Evolutionary conservation across 768 basidiomycete genomes (phyloP).

Genomic region (Fistulinella prunicolor): DNA sequence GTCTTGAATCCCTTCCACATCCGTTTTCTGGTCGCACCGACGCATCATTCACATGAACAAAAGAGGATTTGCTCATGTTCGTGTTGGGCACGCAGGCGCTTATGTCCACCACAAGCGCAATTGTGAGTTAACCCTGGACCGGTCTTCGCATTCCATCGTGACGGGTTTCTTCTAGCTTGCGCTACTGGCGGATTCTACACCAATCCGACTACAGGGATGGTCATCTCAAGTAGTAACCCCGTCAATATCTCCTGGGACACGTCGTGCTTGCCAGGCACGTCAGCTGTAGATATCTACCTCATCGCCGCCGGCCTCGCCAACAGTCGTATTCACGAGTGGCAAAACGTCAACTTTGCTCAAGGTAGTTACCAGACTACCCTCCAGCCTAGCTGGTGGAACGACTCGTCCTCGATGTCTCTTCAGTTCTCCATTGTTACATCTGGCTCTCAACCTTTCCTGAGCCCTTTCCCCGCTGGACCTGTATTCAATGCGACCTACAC

Average conservation of each 20-base stretch:
- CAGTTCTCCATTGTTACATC: slow-evolving; percentile 59
- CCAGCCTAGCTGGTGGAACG: slow-evolving; percentile 71
- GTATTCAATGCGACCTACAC: slow-evolving; percentile 65
- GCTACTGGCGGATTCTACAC: slow-evolving; percentile 59
- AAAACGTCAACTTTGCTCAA: slow-evolving; percentile 43
- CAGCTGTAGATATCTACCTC: slow-evolving; percentile 65
- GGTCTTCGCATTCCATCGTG: background rate
- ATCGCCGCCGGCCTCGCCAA: slow-evolving; percentile 44
- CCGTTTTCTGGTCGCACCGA: slow-evolving; percentile 4
- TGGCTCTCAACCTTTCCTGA: slow-evolving; percentile 49
- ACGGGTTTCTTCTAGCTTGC: slow-evolving; percentile 40
- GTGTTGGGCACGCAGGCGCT: slow-evolving; percentile 24
- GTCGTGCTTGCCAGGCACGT: slow-evolving; percentile 46
- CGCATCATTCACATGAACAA: slow-evolving; percentile 18
- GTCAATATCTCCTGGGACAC: slow-evolving; percentile 65
- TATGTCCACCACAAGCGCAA: slow-evolving; percentile 23
- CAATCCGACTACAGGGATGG: slow-evolving; percentile 46
- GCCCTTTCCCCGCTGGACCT: slow-evolving; percentile 60
- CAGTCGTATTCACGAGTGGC: slow-evolving; percentile 57
- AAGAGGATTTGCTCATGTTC: slow-evolving; percentile 28
- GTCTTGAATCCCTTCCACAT: slow-evolving; percentile 4
- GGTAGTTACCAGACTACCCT: slow-evolving; percentile 52
- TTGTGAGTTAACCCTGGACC: slow-evolving; percentile 12
- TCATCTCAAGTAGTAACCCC: slow-evolving; percentile 45
- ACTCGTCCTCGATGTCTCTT: slow-evolving; percentile 44